Conservation (phyloP, 2,329 filamentous ascomycete species). For the Talaromyces sp. region DNA sequence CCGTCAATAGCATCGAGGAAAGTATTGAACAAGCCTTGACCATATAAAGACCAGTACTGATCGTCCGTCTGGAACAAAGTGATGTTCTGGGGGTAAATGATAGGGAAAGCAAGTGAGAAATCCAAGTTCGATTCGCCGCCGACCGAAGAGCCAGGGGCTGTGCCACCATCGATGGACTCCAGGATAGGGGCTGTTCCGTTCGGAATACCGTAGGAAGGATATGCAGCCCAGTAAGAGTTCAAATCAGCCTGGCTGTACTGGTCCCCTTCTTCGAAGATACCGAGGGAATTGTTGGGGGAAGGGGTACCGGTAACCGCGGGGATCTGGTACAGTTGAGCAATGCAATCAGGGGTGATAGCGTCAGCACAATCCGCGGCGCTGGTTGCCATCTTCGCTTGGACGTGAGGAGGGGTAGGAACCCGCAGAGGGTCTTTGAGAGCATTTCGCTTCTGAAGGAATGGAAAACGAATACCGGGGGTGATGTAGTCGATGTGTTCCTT, state of each 20-base stretch:
- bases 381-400: neutral
- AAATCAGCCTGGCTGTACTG: slow-evolving; percentile 52
- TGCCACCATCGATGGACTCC: slow-evolving; percentile 48
- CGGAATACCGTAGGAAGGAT: slow-evolving; percentile 39
- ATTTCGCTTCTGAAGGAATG: slow-evolving; percentile 27
- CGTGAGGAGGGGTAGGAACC: neutral
- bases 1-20: slow-evolving; percentile 54
- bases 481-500: slow-evolving; percentile 54
- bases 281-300: slow-evolving; percentile 47
- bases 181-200: slow-evolving; percentile 45
- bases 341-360: slow-evolving; percentile 56
- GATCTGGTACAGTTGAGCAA: slow-evolving; percentile 49
- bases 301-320: slow-evolving; percentile 38
- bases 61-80: slow-evolving; percentile 52
- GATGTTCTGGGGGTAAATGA: slow-evolving; percentile 52
- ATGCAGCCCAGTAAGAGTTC: slow-evolving; percentile 47
- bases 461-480: slow-evolving; percentile 54
- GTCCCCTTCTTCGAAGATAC: slow-evolving; percentile 54
- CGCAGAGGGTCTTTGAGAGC: slow-evolving; percentile 21
- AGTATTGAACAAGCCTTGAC: slow-evolving; percentile 41
- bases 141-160: slow-evolving; percentile 35
- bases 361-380: slow-evolving; percentile 44
- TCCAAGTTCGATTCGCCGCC: slow-evolving; percentile 53
- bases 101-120: slow-evolving; percentile 52
- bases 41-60: slow-evolving; percentile 36